Conservation (phyloP, 225 moss, liverwort and hornwort genomes). For the Rhytidiadelphus loreus region DNA sequence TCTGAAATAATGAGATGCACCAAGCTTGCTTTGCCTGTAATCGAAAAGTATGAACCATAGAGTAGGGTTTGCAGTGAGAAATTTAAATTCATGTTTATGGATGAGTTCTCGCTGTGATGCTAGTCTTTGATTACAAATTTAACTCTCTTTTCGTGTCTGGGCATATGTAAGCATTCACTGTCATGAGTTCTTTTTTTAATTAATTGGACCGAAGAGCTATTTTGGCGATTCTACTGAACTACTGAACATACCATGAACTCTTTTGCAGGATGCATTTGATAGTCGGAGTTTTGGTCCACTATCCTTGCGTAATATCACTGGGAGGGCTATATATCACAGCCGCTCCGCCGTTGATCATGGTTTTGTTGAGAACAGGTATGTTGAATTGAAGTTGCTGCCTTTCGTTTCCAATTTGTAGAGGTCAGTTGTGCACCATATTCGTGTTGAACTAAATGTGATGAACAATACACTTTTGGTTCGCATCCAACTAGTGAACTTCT, state of each 20-base stretch:
- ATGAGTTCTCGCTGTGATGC: not conserved
- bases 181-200: not conserved
- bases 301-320: constrained; percentile 62
- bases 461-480: not conserved
- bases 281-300: constrained; percentile 95
- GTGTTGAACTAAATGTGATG: not conserved
- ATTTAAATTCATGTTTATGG: not conserved
- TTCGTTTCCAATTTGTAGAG: not conserved
- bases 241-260: not conserved
- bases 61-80: not conserved
- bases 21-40: not conserved
- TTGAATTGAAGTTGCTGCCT: not conserved
- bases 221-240: not conserved
- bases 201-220: not conserved
- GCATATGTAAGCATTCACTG: not conserved
- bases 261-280: constrained; percentile 52
- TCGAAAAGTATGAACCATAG: not conserved
- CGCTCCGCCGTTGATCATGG: constrained; percentile 84
- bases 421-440: not conserved
- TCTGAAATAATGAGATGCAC: not conserved
- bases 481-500: not conserved
- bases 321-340: constrained; percentile 82
- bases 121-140: not conserved
- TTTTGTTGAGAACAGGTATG: constrained; percentile 76
- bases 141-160: not conserved